Conservation (phyloP, 179 eudicot genomes). For the Silene noctiflora region DNA sequence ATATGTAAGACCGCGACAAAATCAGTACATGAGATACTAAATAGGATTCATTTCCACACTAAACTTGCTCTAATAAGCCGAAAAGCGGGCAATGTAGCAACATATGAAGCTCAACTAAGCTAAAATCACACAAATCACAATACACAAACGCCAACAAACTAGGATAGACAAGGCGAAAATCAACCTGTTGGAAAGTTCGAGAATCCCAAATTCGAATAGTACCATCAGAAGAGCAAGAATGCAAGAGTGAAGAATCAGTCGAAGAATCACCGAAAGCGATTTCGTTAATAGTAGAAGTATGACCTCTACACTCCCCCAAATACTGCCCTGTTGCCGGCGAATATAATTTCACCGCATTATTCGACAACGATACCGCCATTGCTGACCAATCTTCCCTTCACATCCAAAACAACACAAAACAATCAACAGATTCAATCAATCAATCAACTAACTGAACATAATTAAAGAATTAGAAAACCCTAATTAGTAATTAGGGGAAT, state of each 20-base stretch:
- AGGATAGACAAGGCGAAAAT: neutral
- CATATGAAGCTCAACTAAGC: neutral
- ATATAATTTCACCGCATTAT: constrained; percentile 68
- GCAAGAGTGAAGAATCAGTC: constrained; percentile 42
- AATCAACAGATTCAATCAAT: neutral
- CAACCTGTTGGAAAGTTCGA: constrained; percentile 73
- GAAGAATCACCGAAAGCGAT: constrained; percentile 49
- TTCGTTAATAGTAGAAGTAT: constrained; percentile 56
- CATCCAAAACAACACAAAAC: neutral
- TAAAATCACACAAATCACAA: neutral
- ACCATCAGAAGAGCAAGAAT: constrained; percentile 78
- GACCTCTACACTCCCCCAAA: constrained; percentile 72
- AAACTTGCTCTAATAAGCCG: neutral
- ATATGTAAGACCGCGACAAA: neutral
- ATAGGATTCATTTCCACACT: neutral
- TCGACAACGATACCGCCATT: constrained; percentile 91
- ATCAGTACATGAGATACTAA: neutral
- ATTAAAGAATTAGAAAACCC: neutral
- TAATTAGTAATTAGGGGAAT: neutral
- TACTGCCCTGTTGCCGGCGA: constrained; percentile 74
- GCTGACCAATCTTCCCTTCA: constrained; percentile 76
- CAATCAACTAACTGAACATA: neutral
- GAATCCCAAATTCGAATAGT: constrained; percentile 89
- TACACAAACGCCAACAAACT: neutral
- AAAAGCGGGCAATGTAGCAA: neutral